These are phyloP conservation scores for Suillus cothurnatus DNA, from an alignment of 768 basidiomycete species.

Conservation along the genomic window DNA sequence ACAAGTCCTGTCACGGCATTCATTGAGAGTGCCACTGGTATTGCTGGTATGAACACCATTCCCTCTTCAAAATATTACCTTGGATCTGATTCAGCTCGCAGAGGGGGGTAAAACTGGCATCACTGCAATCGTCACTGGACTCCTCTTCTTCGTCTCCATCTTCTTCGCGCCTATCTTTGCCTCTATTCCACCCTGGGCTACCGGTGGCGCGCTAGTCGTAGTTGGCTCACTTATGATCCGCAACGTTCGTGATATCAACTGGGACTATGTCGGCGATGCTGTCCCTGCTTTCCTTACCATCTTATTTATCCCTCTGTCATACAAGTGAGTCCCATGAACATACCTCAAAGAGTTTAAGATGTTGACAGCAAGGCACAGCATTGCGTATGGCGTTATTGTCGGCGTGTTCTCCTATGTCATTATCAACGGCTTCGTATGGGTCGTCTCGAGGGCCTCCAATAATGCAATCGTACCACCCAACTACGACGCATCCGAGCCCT, in stretches of 20 bases:
- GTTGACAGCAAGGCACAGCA: conserved; percentile 44
- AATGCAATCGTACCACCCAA: conserved; percentile 66
- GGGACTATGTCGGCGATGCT: conserved; percentile 87
- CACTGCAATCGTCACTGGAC: conserved; percentile 69
- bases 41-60: conserved; percentile 49
- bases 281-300: conserved; percentile 85
- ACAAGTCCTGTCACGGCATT: conserved; percentile 83
- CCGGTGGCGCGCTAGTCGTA: conserved; percentile 82
- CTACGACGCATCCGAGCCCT: conserved; percentile 65
- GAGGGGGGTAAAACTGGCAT: conserved; percentile 91
- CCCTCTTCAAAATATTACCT: not conserved
- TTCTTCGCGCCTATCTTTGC: conserved; percentile 92
- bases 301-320: conserved; percentile 75
- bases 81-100: conserved; percentile 25
- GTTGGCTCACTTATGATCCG: conserved; percentile 90
- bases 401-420: conserved; percentile 72
- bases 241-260: conserved; percentile 86
- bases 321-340: conserved; percentile 55
- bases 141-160: conserved; percentile 80
- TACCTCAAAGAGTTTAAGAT: not conserved
- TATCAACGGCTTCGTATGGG: conserved; percentile 69
- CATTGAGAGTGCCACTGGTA: conserved; percentile 83
- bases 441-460: conserved; percentile 54
- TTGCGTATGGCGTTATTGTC: conserved; percentile 87
- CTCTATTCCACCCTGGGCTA: conserved; percentile 86